Evolutionary conservation across 331 rosid genomes (phyloP).

Genomic region (Quercus tomentella): DNA sequence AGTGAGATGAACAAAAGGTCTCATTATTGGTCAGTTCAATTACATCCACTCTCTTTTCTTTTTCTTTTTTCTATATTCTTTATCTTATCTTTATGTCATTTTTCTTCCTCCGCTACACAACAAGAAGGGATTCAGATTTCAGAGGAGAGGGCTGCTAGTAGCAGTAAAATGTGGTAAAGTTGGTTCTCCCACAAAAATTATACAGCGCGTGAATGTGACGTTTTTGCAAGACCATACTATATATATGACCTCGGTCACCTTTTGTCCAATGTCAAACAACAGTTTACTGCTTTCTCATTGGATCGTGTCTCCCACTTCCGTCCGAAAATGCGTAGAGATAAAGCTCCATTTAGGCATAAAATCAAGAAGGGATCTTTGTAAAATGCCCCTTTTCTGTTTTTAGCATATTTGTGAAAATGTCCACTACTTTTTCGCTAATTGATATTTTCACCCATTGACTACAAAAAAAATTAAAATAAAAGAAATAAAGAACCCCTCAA

Average conservation of each 20-base stretch:
- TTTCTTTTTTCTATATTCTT: background rate
- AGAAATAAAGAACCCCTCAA: too few species aligned
- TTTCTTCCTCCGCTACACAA: too few species aligned
- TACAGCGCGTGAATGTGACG: background rate
- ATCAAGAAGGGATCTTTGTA: background rate
- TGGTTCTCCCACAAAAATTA: background rate
- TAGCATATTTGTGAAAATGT: background rate
- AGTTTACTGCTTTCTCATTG: background rate
- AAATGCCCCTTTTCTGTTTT: background rate
- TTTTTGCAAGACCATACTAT: background rate
- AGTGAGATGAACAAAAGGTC: background rate
- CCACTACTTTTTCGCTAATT: background rate
- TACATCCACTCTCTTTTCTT: background rate
- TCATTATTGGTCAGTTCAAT: background rate
- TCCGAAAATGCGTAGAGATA: background rate
- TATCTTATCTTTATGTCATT: background rate
- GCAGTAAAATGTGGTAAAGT: background rate
- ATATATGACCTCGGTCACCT: background rate
- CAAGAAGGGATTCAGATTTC: too few species aligned
- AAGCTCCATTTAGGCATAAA: background rate
- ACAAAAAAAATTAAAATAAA: background rate
- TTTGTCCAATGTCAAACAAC: background rate
- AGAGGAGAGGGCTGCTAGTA: too few species aligned
- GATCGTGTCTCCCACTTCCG: background rate
- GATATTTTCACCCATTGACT: background rate